Conservation (phyloP, 1,284 basidiomycete genomes). For the Bjerkandera adusta region DNA sequence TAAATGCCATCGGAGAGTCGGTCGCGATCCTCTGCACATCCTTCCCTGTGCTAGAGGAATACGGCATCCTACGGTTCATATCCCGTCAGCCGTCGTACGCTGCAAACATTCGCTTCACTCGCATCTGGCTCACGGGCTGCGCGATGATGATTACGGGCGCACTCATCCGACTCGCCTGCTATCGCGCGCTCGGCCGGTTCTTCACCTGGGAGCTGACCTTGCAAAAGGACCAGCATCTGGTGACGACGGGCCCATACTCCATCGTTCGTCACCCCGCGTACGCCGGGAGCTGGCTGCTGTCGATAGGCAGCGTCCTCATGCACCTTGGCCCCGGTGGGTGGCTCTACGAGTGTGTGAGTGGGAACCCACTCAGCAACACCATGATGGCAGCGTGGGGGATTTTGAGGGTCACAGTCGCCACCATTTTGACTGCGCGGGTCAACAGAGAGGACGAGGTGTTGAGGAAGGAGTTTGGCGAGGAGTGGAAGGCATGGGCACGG, state of each 20-base stretch:
- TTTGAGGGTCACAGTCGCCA: background rate
- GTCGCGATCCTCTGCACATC: background rate
- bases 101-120: conserved; percentile 9
- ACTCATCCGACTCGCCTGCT: conserved; percentile 20
- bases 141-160: conserved; percentile 17
- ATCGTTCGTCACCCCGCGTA: conserved; percentile 25
- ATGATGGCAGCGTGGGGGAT: background rate
- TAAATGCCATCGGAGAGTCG: conserved; percentile 1
- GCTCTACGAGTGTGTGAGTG: conserved; percentile 1
- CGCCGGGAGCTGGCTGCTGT: conserved; percentile 17
- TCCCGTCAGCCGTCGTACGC: background rate
- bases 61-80: background rate
- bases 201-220: conserved; percentile 27
- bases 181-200: conserved; percentile 21
- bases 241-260: conserved; percentile 24
- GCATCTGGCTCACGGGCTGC: conserved; percentile 16
- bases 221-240: conserved; percentile 19
- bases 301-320: background rate
- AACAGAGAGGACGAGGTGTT: conserved; percentile 16
- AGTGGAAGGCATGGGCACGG: conserved; percentile 15
- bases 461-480: conserved; percentile 12
- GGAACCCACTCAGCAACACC: conserved; percentile 3
- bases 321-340: background rate
- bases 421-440: background rate
- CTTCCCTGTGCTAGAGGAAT: background rate